Evolutionary conservation across 2,329 filamentous ascomycete genomes (phyloP).

Genomic region (Aurifilum marmelostoma): DNA sequence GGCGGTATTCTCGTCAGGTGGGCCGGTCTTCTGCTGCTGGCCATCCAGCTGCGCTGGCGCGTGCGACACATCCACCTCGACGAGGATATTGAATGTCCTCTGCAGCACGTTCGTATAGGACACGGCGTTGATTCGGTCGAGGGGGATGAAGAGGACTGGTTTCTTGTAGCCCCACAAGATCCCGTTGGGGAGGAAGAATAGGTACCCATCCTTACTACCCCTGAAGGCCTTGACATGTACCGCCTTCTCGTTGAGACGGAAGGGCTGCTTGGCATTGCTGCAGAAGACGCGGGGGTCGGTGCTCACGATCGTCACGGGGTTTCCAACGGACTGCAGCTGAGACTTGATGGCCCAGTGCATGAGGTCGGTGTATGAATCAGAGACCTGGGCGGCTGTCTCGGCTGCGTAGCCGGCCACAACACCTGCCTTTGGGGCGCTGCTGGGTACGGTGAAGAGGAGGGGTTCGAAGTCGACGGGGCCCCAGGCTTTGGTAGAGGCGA

Average conservation of each 20-base stretch:
- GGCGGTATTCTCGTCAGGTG: background rate
- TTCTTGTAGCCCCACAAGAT: conserved; percentile 75
- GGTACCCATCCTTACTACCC: conserved; percentile 69
- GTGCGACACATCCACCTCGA: conserved; percentile 56
- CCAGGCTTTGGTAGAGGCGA: conserved; percentile 41
- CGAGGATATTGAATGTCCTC: conserved; percentile 69
- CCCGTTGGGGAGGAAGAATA: conserved; percentile 68
- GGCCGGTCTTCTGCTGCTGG: background rate
- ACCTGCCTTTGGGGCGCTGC: conserved; percentile 63
- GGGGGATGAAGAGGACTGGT: conserved; percentile 65
- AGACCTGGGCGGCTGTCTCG: conserved; percentile 53
- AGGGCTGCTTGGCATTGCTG: conserved; percentile 58
- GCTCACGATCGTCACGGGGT: conserved; percentile 51
- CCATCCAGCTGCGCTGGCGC: conserved; percentile 28
- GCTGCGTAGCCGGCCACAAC: conserved; percentile 57
- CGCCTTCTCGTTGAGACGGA: conserved; percentile 63
- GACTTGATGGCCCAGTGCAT: conserved; percentile 64
- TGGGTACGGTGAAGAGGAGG: conserved; percentile 66
- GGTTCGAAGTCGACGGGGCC: conserved; percentile 51
- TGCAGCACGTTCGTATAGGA: conserved; percentile 70
- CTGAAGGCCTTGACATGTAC: conserved; percentile 69
- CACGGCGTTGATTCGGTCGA: conserved; percentile 63
- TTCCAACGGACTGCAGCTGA: conserved; percentile 54
- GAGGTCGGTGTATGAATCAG: conserved; percentile 61
- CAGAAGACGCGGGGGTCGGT: conserved; percentile 61